Evolutionary conservation across 2,329 filamentous ascomycete genomes (phyloP), one percentile per base, ranked within the genome.

Genomic region (Acrocalymma vagum): DNA sequence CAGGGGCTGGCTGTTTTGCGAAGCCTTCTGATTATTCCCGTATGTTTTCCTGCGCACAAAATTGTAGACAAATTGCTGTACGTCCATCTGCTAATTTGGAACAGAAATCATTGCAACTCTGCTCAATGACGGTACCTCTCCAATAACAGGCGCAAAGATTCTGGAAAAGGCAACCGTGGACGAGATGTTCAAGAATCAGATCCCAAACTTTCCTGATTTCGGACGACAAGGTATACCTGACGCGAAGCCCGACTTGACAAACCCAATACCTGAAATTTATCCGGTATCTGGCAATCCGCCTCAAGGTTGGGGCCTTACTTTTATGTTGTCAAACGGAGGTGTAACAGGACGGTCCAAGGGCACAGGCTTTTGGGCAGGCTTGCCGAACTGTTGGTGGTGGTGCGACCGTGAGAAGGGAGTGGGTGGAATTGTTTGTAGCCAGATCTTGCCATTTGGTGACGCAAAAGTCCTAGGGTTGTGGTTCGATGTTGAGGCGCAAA

Each of bases 331-430:
- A 7, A 60, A 62, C 11, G 55, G 52, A 31, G 54, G 55, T 20
- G 31, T 45, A n/a, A 61, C 55, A 9, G 58, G 58, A 14, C 44
- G 53, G 24, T 52, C 50, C 8, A 55, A 51, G 38, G 65, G 70
- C 1, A 82, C 79, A 0, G 80, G 52, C 0, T 74, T 71, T 45
- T 85, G 83, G 83, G 78, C 78, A 0, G 82, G 82, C 0, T 55
- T 85, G n/a, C 63, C 79, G 2, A 85, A 85, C 55, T 53, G 81
- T 22, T 85, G 72, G 60, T 85, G 82, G 81, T 85, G 80, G 81
- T 72, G 67, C 29, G 82, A 85, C 62, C 69, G 80, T 6, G 78
- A 83, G 54, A 78, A 78, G 28, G 81, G 78, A 0, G 67, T 84
- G n/a, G 82, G 74, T 0, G 62, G 63, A 9, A 61, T 67, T 22